Base-by-base conservation (phyloP, 192 early-diverging fungal species). In the Umbelopsis ramanniana region DNA sequence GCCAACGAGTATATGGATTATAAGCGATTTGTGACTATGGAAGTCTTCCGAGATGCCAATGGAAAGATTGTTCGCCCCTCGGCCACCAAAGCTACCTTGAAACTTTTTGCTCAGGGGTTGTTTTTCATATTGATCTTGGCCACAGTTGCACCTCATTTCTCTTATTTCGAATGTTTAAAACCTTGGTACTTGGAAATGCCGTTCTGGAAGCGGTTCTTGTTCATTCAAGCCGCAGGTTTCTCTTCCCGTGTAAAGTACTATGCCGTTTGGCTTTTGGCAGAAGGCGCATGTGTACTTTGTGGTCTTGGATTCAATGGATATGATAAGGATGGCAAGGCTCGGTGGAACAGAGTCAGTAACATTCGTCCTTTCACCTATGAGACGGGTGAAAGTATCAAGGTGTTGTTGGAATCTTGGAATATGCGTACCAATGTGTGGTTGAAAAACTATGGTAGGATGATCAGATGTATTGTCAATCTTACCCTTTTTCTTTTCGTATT, bases 381-480 rank as follows among this genome's bases (percentile, higher is more conserved):
- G 82, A 78, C 89, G 21, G 92, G 90, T 0, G 73, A 89, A 73
- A 96, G 91, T 72, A 71, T 92, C 12, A 95, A 94, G 83, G 69
- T 78, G 35, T 77, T 93, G 14, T 77, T 91, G 29, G 95, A 96
- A 68, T 76, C 82, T 69, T 99, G 97, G 97, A 99, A 99, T 81
- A 90, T 93, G 76, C 86, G 89, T 52, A 97, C 96, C 6, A 93
- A 91, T 70, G 81, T 81, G 35, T 98, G 97, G 97, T 83, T 98
- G 52, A 87, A 89, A 33, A 85, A 93, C 77, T 95, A 89, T 76
- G 90, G 97, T 29, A 50, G n/a, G 48, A n/a, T 17, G 97, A 98
- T 71, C 67, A 91, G 6, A 12, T 43, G 6, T 43, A 5, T 11
- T 6, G 40, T 6, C 40, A 12, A 29, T 43, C 6, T 12, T 43